Evolutionary conservation across 2,329 filamentous ascomycete species (phyloP), one percentile per base, ranked within the genome.

Genomic region (Trichoderma breve): DNA sequence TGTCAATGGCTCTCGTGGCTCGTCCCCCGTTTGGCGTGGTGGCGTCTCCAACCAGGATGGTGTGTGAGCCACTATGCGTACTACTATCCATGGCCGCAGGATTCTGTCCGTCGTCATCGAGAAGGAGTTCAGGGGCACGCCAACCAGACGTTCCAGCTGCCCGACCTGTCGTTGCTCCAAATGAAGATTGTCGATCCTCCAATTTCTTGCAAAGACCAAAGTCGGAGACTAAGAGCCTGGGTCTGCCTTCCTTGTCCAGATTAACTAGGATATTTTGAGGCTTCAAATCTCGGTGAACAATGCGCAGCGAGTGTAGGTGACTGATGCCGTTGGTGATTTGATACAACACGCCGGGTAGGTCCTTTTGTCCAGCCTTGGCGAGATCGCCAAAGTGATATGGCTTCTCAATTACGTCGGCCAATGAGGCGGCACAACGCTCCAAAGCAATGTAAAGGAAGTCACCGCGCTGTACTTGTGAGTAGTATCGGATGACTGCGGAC

Each of bases 141-240:
- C 96, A 99, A 7, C 96, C 96, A 57, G 93, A 94, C 0, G 96
- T 99, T 36, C 96, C 96, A 8, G 93, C 93, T 1, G 95, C 95
- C 78, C 97, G 93, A 14, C 94, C 94, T 0, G 95, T 98, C 3
- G 95, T 98, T 9, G 96, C 95, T 53, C 95, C 92, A 79, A 98
- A 95, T 0, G 95, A 98, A 71, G 94, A 97, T 79, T 97, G 94
- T 7, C 95, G 94, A 70, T 94, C 94, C 74, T 98, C 96, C 18
- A 99, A 85, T 78, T 98, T 98, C 86, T 98, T 99, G 81, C 96
- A 98, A 0, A 99, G 88, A 6, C 96, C 96, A 82, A 99, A 99
- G 81, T 99, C 96, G 0, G 96, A 98, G 43, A 99, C 97, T 5
- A 99, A 89, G 47, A 99, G 87, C n/a, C 95, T 91, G 28, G 94